Conservation (phyloP, 352 stramenopile genomes). For the Peronospora belbahrii region DNA sequence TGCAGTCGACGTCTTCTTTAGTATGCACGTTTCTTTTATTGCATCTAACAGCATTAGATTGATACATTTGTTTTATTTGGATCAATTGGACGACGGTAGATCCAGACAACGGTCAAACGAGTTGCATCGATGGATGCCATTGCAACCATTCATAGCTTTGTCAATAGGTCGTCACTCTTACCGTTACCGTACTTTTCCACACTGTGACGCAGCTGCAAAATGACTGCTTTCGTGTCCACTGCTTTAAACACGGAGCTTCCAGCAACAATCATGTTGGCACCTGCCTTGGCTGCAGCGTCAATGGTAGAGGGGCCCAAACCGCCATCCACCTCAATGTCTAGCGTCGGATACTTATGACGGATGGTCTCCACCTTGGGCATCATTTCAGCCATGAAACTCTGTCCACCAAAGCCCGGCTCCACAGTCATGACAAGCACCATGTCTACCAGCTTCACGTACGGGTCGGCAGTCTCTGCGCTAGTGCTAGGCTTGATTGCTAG, state of each 20-base stretch:
- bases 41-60: slow-evolving; percentile 24
- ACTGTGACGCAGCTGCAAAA: slow-evolving; percentile 75
- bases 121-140: not conserved
- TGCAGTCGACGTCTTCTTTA: no score
- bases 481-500: slow-evolving; percentile 94
- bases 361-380: slow-evolving; percentile 91
- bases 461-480: slow-evolving; percentile 77
- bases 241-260: slow-evolving; percentile 92
- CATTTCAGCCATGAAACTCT: slow-evolving; percentile 95
- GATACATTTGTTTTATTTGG: slow-evolving; percentile 6
- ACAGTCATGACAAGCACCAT: slow-evolving; percentile 98
- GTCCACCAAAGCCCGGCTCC: slow-evolving; percentile 94
- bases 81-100: not conserved
- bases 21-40: slow-evolving; percentile 20
- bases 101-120: not conserved
- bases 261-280: slow-evolving; percentile 97
- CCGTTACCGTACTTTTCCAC: slow-evolving; percentile 77
- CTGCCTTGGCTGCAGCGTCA: slow-evolving; percentile 88
- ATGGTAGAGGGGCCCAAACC: slow-evolving; percentile 91
- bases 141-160: slow-evolving; percentile 29
- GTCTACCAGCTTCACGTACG: slow-evolving; percentile 86
- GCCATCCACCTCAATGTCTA: slow-evolving; percentile 97
- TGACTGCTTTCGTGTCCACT: slow-evolving; percentile 51
- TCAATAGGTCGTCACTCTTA: slow-evolving; percentile 56
- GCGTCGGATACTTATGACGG: slow-evolving; percentile 84